phyloP scores from a whole-genome alignment of 2,329 filamentous ascomycete genomes.

The Fusarium citri region DNA sequence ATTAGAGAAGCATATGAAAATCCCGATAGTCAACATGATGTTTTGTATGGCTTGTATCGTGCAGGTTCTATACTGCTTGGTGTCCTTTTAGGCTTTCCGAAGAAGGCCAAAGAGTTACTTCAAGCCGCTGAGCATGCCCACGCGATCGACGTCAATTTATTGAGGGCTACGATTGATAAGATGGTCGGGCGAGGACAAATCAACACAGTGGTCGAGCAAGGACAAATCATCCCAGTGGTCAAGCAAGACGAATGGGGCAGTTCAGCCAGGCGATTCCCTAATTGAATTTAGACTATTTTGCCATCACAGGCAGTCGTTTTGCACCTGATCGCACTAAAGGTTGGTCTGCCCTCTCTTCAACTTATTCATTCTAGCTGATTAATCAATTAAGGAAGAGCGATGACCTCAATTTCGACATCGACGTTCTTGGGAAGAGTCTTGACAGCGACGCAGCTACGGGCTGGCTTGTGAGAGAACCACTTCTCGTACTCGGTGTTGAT shows the following conservation, averaged over 20 bases:
- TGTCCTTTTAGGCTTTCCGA: too few relatives aligned
- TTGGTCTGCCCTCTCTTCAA: constrained; percentile 1
- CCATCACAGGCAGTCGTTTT: background rate
- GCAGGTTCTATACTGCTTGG: too few relatives aligned
- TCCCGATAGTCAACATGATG: too few relatives aligned
- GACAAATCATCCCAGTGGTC: too few relatives aligned
- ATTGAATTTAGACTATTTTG: background rate
- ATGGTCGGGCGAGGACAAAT: too few relatives aligned
- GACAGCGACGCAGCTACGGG: constrained; percentile 90
- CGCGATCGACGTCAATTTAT: too few relatives aligned
- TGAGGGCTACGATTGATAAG: background rate
- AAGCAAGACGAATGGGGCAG: background rate
- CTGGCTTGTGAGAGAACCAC: constrained; percentile 85
- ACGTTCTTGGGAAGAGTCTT: constrained; percentile 89
- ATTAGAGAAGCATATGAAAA: background rate
- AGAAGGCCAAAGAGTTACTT: too few relatives aligned
- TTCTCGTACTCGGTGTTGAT: constrained; percentile 90
- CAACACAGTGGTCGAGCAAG: too few relatives aligned
- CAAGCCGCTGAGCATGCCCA: too few relatives aligned
- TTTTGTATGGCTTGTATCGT: too few relatives aligned
- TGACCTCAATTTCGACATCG: constrained; percentile 90
- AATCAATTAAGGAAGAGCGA: constrained; percentile 74
- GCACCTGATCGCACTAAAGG: constrained; percentile 3
- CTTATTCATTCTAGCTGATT: constrained; percentile 32
- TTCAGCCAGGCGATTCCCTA: background rate